phyloP scores from a whole-genome alignment of 768 basidiomycete genomes.

The Lactifluus piperatus region DNA sequence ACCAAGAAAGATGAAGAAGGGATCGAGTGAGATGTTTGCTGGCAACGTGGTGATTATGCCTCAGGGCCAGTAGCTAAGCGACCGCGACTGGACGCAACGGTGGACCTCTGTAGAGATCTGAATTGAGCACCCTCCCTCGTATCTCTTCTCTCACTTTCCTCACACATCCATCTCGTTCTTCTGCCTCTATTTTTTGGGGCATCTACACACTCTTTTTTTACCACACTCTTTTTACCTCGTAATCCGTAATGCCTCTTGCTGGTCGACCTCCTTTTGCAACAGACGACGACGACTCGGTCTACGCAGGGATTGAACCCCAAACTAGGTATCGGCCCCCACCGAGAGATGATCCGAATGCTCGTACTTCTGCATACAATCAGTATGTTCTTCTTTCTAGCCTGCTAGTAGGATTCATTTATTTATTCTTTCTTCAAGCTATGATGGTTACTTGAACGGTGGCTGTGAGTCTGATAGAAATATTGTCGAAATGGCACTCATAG shows the following conservation, averaged over 20 bases:
- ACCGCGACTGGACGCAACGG: no score
- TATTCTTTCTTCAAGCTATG: constrained; percentile 45
- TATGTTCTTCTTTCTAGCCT: constrained; percentile 31
- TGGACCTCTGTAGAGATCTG: no score
- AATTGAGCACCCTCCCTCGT: no score
- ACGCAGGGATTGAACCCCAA: constrained; percentile 38
- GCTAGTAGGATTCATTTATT: constrained; percentile 2
- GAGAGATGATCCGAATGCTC: constrained; percentile 40
- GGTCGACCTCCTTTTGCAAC: constrained; percentile 61
- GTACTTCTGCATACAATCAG: constrained; percentile 61
- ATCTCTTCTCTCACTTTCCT: not conserved
- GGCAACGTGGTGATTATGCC: no score
- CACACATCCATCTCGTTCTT: not conserved
- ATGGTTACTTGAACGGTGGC: constrained; percentile 44
- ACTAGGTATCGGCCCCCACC: constrained; percentile 35
- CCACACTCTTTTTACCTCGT: constrained; percentile 2
- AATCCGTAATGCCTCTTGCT: constrained; percentile 35
- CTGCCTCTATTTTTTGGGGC: not conserved
- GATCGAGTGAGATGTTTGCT: no score
- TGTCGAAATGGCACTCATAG: constrained; percentile 42
- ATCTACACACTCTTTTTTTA: constrained; percentile 8
- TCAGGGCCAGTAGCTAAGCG: no score
- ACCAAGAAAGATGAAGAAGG: not conserved
- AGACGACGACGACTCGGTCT: constrained; percentile 56
- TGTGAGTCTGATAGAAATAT: constrained; percentile 48